A percentile compares a stretch with the other conserved stretches of the same genome.
Conservation (phyloP, 139 green algal species). For the Chlorella vulgaris region DNA sequence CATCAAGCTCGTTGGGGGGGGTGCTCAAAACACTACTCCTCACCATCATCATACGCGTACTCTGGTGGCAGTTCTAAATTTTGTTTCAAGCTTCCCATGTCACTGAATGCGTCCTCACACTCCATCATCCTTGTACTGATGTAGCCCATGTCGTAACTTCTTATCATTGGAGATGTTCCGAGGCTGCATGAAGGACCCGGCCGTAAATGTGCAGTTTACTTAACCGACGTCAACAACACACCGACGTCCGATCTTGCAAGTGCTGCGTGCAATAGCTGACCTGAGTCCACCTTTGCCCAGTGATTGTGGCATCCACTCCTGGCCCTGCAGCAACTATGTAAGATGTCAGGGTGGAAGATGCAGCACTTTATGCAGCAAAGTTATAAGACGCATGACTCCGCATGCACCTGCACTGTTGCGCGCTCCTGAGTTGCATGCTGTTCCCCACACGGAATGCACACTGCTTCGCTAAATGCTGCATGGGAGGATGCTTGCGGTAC, state of each 20-base stretch:
- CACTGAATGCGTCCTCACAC: slow-evolving; percentile 22
- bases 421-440: background rate
- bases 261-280: background rate
- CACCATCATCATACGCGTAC: slow-evolving; percentile 40
- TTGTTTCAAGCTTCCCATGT: slow-evolving; percentile 66
- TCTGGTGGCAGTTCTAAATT: slow-evolving; percentile 65
- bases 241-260: too few species aligned
- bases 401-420: background rate
- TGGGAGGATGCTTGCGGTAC: background rate
- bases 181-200: slow-evolving; percentile 38
- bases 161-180: slow-evolving; percentile 64
- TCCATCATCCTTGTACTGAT: slow-evolving; percentile 72
- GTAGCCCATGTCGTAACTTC: slow-evolving; percentile 83
- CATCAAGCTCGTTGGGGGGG: background rate
- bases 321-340: background rate
- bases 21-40: background rate
- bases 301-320: slow-evolving; percentile 19
- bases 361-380: too few species aligned
- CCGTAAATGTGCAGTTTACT: too few species aligned
- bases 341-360: too few species aligned
- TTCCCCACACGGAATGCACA: slow-evolving; percentile 9
- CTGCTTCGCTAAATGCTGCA: slow-evolving; percentile 18
- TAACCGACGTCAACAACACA: too few species aligned
- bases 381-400: background rate
- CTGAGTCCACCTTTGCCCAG: slow-evolving; percentile 6